Percentiles rank a stretch among this genome's conserved stretches.
Evolutionary conservation across 345 rosid genomes (phyloP).

Genomic region (Zanthoxylum bungeanum): DNA sequence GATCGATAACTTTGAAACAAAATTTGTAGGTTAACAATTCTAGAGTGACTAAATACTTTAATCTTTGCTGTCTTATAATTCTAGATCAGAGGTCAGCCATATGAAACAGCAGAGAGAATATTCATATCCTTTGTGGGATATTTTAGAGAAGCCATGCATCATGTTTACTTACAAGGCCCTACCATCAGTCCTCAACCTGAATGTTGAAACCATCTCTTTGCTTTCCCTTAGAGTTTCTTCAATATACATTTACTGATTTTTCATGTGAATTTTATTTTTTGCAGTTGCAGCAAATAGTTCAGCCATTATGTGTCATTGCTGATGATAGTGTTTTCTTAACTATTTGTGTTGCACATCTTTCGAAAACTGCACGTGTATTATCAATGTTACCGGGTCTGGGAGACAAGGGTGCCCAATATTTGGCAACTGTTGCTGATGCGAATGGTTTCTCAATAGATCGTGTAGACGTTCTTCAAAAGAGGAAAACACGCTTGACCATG

Average conservation of each 20-base stretch:
- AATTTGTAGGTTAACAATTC: background rate
- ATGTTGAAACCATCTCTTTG: background rate
- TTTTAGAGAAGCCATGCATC: background rate
- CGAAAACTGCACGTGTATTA: slow-evolving; percentile 47
- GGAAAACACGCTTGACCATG: slow-evolving; percentile 40
- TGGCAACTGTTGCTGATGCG: slow-evolving; percentile 58
- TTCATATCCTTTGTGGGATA: background rate
- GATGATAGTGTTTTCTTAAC: slow-evolving; percentile 85
- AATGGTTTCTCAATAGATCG: slow-evolving; percentile 57
- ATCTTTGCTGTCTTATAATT: background rate
- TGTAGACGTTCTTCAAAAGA: slow-evolving; percentile 45
- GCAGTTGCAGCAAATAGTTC: slow-evolving; percentile 64
- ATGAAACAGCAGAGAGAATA: background rate
- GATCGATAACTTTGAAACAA: background rate
- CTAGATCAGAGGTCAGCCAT: background rate
- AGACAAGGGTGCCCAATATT: slow-evolving; percentile 52
- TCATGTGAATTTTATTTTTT: slow-evolving; percentile 12
- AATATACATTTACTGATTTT: background rate
- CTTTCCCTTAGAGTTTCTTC: background rate
- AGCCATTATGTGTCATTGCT: slow-evolving; percentile 56
- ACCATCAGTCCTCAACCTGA: background rate
- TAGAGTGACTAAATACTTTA: background rate
- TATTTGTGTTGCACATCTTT: slow-evolving; percentile 50
- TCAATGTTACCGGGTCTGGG: slow-evolving; percentile 73
- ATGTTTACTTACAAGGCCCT: background rate